Base-by-base conservation (phyloP, 2,329 filamentous ascomycete genomes). In the Cladophialophora psammophila region DNA sequence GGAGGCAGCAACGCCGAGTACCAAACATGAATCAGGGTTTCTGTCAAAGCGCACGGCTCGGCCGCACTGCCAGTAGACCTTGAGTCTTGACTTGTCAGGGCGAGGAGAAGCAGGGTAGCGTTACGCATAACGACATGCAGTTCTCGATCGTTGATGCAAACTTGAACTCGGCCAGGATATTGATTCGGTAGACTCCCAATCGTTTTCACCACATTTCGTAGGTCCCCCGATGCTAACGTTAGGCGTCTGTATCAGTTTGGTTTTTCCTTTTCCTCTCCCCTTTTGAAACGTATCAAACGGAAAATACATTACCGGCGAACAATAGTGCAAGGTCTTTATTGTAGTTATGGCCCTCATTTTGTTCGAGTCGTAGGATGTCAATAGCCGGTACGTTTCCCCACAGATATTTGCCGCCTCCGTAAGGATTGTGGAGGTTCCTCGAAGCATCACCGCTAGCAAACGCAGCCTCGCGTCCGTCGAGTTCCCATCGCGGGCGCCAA, bases 301-400 rank as follows among this genome's bases (percentile, higher is more conserved):
- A 42, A 15, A 42, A 42, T 42, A 18, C 40, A 42, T 42, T 15
- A 42, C 40, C 40, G 4, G 40, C 40, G 15, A 42, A 42, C 40
- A 42, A 7, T 3, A 42, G 13, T n/a, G 15, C 13, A 13, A 42
- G n/a, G 40, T 42, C 40, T 1, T 13, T 26, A 55, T 18, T 26
- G 15, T 55, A 55, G 26, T 20, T 13, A 26, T 26, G 9, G 31
- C 53, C 53, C 10, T 55, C 53, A 6, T 55, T 55, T 6, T 26
- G 53, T 20, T 34, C 26, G 7, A 55, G 53, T 10, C 20, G 20
- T 34, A 55, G 15, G 53, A 55, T 26, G 32, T 55, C 53, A 8
- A 55, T 3, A 32, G 53, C 53, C 12, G 53, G 53, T 10, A 55
- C 32, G 31, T 55, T 55, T 4, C 53, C 53, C 53, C 53, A 55